phyloP scores from a whole-genome alignment of 2,329 filamentous ascomycete species.

The Cytospora leucostoma region DNA sequence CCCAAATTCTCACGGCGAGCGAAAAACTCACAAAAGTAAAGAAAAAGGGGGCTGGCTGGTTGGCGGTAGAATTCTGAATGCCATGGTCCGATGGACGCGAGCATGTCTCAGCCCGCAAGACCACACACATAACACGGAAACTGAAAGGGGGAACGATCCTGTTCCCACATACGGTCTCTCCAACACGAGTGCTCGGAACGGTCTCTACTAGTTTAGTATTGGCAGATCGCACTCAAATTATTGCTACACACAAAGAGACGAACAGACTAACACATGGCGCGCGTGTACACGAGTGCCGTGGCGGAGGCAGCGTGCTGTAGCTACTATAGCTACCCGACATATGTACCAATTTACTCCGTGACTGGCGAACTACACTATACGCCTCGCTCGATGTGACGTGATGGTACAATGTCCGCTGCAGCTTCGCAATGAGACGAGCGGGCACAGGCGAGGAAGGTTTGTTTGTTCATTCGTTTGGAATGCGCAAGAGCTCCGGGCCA shows the following conservation, averaged over 20 bases:
- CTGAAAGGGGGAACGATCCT: not conserved
- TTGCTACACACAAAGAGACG: constrained; percentile 22
- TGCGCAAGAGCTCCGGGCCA: not conserved
- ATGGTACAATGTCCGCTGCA: not conserved
- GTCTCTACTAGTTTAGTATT: constrained; percentile 6
- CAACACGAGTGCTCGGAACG: not conserved
- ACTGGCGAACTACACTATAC: not conserved
- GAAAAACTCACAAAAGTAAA: constrained; percentile 15
- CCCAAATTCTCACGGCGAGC: constrained; percentile 15
- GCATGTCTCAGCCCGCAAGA: constrained; percentile 11
- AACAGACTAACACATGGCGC: constrained; percentile 12
- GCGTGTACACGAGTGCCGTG: not conserved
- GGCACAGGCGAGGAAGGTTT: not conserved
- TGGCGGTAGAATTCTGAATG: not conserved
- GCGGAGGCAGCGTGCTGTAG: constrained; percentile 1
- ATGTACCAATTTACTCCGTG: constrained; percentile 9
- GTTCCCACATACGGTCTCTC: constrained; percentile 8
- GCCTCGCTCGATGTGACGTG: not conserved
- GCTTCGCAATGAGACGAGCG: not conserved
- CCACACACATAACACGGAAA: constrained; percentile 8
- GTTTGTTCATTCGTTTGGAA: not conserved
- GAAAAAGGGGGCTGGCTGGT: constrained; percentile 9
- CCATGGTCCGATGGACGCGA: constrained; percentile 1
- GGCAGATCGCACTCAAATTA: constrained; percentile 13
- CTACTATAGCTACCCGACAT: not conserved